Base-by-base conservation (phyloP, 2,329 filamentous ascomycete genomes). In the Botrytis paeoniae region DNA sequence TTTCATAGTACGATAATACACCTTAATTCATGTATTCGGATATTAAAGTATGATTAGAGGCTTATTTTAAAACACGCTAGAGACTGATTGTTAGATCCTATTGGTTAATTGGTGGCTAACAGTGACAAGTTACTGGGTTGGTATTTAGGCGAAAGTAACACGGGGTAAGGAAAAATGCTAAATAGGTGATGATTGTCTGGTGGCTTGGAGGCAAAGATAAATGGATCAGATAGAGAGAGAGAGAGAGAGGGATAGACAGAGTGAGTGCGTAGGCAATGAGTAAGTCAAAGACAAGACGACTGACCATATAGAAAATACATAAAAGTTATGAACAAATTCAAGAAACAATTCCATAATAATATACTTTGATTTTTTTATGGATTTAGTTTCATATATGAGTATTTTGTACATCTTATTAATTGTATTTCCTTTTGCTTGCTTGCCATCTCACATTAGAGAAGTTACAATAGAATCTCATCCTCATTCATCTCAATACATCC, bases 61-160 rank as follows among this genome's bases (percentile, higher is more conserved):
- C 66, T 59, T 43, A 57, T 41, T 69, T 12, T 12, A 63, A 70
- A 70, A 70, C 69, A 70, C 32, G 41, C 69, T 70, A 70, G 25
- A 35, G 5, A 12, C 22, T 9, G 25, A 63, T 39, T 7, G 29
- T 29, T 6, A n/a, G 29, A 62, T 39, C 14, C 16, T 45, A 70
- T 70, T 70, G 69, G 69, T 22, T n/a, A 9, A n/a, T 39, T 4
- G n/a, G 25, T 48, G 68, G 35, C 54, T 70, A 62, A 39, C 39
- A 70, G 37, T 45, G 68, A 61, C 54, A 70, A 70, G 54, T 32
- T 29, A 39, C 59, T 62, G 39, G 35, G 29, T 37, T 70, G n/a
- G 9, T 7, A 18, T 65, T 65, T 65, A 66, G 45, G 25, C 64
- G 64, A 66, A 35, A 66, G 64, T 66, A 54, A 39, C 64, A 66